Conservation (phyloP, 805 yeast genomes). For the Saturnispora kantuleensis region DNA sequence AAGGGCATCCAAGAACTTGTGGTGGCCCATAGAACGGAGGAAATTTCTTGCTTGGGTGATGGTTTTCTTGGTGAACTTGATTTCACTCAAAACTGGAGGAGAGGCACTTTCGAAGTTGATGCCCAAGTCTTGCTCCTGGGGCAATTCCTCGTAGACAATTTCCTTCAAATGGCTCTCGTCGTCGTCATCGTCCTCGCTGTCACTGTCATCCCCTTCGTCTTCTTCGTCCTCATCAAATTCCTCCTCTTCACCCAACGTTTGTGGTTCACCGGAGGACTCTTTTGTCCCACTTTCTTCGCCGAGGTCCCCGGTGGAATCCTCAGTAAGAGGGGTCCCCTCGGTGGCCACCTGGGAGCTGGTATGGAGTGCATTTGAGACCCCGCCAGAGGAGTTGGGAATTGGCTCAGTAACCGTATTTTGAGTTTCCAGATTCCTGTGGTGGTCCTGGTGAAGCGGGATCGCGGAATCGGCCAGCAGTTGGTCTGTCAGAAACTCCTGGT, state of each 20-base stretch:
- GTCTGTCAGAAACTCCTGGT: too few relatives aligned
- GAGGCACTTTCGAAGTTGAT: constrained; percentile 4
- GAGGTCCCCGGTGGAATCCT: not conserved
- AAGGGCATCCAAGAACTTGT: constrained; percentile 41
- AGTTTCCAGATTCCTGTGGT: too few relatives aligned
- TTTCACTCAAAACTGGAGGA: constrained; percentile 16
- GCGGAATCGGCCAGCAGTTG: too few relatives aligned
- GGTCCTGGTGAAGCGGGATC: too few relatives aligned
- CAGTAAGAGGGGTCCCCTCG: not conserved
- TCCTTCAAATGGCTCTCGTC: constrained; percentile 13
- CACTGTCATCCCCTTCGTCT: constrained; percentile 4
- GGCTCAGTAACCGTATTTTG: not conserved
- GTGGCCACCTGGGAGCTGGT: not conserved
- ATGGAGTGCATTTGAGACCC: too few relatives aligned
- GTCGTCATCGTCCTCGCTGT: constrained; percentile 4
- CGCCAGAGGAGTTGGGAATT: not conserved
- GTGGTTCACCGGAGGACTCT: not conserved
- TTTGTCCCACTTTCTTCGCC: not conserved
- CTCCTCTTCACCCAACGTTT: not conserved
- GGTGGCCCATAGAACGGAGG: constrained; percentile 51
- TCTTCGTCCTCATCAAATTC: constrained; percentile 1
- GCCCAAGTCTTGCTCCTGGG: constrained; percentile 3
- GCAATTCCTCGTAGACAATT: constrained; percentile 7
- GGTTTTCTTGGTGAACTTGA: constrained; percentile 31
- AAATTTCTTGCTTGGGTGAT: constrained; percentile 39